Conservation (phyloP, 768 basidiomycete genomes). For the Chlorophyllum brunneum region DNA sequence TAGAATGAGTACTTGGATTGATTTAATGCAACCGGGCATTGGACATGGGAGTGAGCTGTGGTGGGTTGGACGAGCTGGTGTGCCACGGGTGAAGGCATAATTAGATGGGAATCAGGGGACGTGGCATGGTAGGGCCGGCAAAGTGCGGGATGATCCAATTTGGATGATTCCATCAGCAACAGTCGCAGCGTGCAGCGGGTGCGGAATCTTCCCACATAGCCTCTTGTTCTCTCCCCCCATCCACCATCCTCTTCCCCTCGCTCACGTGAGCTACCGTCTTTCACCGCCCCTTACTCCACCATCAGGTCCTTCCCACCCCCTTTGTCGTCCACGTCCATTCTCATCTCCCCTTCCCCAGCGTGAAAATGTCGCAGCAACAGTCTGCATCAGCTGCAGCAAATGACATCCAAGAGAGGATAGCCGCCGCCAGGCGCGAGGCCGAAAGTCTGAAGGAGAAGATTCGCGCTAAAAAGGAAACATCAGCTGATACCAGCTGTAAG, state of each 20-base stretch:
- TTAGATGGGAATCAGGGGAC: too few relatives aligned
- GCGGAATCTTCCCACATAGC: constrained; percentile 20
- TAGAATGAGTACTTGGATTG: too few relatives aligned
- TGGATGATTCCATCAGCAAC: constrained; percentile 19
- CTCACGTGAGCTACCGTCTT: constrained; percentile 17
- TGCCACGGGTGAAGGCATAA: too few relatives aligned
- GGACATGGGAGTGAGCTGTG: too few relatives aligned
- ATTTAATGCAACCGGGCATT: too few relatives aligned
- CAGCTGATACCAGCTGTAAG: constrained; percentile 96
- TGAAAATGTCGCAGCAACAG: constrained; percentile 12
- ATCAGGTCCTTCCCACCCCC: constrained; percentile 10
- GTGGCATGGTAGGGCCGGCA: constrained; percentile 17
- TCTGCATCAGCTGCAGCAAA: constrained; percentile 7
- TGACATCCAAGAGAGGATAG: constrained; percentile 90
- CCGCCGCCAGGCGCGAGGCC: constrained; percentile 93
- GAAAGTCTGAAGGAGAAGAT: constrained; percentile 99
- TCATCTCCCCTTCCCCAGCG: constrained; percentile 12
- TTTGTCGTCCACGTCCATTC: constrained; percentile 19
- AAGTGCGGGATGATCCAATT: constrained; percentile 15
- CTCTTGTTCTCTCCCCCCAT: constrained; percentile 15
- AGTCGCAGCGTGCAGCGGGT: not conserved
- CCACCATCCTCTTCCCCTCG: constrained; percentile 9
- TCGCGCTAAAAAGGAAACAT: constrained; percentile 90
- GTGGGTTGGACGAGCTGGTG: too few relatives aligned
- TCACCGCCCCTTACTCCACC: constrained; percentile 21